Base-by-base conservation (phyloP, 139 green algal genomes). In the Edaphochlamys debaryana region DNA sequence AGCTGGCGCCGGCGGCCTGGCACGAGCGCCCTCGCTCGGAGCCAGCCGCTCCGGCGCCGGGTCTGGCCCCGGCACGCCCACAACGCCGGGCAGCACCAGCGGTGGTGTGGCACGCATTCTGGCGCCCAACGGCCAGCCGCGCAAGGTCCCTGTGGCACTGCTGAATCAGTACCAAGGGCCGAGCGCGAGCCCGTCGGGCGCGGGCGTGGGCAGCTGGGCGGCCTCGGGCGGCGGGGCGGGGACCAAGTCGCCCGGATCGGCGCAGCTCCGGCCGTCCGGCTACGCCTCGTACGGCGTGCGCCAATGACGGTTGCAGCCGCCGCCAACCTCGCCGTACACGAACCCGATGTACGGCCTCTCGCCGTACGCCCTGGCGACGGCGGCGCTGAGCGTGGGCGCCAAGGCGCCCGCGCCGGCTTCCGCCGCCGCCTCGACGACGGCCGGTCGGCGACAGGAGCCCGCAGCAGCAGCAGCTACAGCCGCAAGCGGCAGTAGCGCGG, bases 71-170 rank as follows among this genome's bases (percentile, higher is more conserved):
- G 25, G 23, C 67, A 58, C 41, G 32, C 64, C 17, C 48, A 86
- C 38, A 37, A 42, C 68, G 68, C 68, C 68, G 27, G 68, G 73
- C 38, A 38, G 37, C 69, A 52, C 69, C 38, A 73, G 22, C 41
- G 84, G 82, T n/a, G 84, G 74, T 19, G 80, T 95, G 8, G 86
- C 89, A 11, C 90, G 95, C 64, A 89, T 95, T 34, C 82, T 98
- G 37, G 94, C 95, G 20, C 91, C 94, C 52, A 97, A 96, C 82
- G 95, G 95, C 0, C 95, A 98, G 89, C 95, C 95, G 0, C 88
- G 95, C 52, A 98, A 98, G 89, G 86, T 98, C 63, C 92, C 93
- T 25, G 80, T 92, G 36, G 86, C 93, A 40, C 78, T 94, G 79
- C 38, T 89, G 36, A 63, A 42, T 27, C 79, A 86, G 52, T 86